Conservation (phyloP, 108 stramenopile genomes). For the Cyclotella sp. region DNA sequence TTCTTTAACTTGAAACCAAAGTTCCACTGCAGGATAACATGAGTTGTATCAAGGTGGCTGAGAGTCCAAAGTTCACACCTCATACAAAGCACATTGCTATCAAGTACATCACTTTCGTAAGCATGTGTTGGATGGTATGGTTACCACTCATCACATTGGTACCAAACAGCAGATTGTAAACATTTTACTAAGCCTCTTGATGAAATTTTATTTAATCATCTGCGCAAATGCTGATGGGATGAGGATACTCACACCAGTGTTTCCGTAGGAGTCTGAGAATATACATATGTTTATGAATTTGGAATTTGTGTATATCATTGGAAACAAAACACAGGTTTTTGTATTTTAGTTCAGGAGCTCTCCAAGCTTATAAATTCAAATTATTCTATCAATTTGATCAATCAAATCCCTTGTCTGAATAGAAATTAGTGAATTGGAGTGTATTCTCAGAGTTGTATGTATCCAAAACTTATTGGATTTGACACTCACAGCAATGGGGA, state of each 20-base stretch:
- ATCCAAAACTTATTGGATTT: constrained; percentile 54
- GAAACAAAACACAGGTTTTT: too few relatives aligned
- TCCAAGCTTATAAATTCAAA: too few relatives aligned
- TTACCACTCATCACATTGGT: constrained; percentile 26
- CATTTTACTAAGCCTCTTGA: constrained; percentile 44
- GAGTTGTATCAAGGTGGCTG: constrained; percentile 4
- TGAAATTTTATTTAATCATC: constrained; percentile 12
- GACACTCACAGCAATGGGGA: constrained; percentile 62
- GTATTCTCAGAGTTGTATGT: too few relatives aligned
- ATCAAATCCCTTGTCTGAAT: too few relatives aligned
- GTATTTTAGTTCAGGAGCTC: too few relatives aligned
- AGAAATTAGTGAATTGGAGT: too few relatives aligned
- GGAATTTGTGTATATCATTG: too few relatives aligned
- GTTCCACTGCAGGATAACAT: constrained; percentile 32
- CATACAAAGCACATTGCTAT: constrained; percentile 42
- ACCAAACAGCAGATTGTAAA: constrained; percentile 46
- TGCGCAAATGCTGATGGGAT: constrained; percentile 31
- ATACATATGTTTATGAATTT: too few relatives aligned
- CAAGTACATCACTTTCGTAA: constrained; percentile 25
- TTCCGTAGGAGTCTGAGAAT: constrained; percentile 9
- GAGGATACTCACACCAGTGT: constrained; percentile 14
- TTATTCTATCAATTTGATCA: too few relatives aligned
- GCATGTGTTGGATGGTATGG: background rate
- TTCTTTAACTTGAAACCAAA: constrained; percentile 10
- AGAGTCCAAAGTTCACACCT: constrained; percentile 33